Percentiles rank a stretch among this genome's conserved stretches.
These are phyloP conservation scores for Capsicum pubescens DNA, from an alignment of 257 asterid genomes.

Conservation along the genomic window DNA sequence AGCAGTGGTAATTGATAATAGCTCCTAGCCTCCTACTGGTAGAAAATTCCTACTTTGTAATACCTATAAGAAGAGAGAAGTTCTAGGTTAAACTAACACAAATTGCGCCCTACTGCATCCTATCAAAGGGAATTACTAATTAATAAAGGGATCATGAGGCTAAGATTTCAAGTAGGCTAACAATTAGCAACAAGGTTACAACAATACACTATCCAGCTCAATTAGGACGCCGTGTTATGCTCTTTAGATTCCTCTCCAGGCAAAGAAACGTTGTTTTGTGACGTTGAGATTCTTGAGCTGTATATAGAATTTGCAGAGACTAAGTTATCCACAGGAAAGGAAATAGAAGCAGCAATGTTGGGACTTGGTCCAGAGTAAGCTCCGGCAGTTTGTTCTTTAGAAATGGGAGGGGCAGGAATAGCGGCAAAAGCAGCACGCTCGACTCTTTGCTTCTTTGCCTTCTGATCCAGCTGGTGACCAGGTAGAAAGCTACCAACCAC, in stretches of 20 bases:
- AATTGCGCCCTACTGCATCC: conserved; percentile 39
- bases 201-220: conserved; percentile 30
- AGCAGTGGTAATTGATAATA: conserved; percentile 27
- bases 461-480: conserved; percentile 53
- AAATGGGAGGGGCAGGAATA: conserved; percentile 48
- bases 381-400: conserved; percentile 50
- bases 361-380: conserved; percentile 48
- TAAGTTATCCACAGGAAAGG: conserved; percentile 58
- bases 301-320: conserved; percentile 48
- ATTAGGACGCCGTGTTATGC: conserved; percentile 61
- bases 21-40: conserved; percentile 39
- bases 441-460: conserved; percentile 62
- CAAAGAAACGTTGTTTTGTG: conserved; percentile 47
- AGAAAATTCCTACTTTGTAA: conserved; percentile 45
- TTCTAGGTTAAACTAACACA: conserved; percentile 36
- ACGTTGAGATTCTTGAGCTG: conserved; percentile 46
- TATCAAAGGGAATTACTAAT: conserved; percentile 9
- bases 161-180: conserved; percentile 39
- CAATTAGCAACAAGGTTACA: conserved; percentile 14
- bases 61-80: conserved; percentile 38
- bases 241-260: conserved; percentile 58
- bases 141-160: conserved; percentile 50
- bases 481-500: conserved; percentile 78
- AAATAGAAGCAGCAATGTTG: conserved; percentile 47
- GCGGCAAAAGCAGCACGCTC: conserved; percentile 58